A percentile compares a stretch with the other conserved stretches of the same genome.
These are phyloP conservation scores for Podospora comata DNA, from an alignment of 495 filamentous ascomycete genomes.

Conservation along the genomic window DNA sequence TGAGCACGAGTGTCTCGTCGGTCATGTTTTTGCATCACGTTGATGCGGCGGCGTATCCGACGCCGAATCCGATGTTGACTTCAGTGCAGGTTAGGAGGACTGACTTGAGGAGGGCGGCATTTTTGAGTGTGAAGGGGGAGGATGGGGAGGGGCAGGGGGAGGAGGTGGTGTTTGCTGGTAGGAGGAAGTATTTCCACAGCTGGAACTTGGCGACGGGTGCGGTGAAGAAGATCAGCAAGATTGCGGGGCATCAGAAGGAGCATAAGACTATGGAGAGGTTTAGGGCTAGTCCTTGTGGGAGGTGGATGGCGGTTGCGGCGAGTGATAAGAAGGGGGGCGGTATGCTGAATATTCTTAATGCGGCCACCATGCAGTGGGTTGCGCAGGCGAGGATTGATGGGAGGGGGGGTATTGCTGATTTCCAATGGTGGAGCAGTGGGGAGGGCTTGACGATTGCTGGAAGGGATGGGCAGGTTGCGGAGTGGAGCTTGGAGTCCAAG, in stretches of 20 bases:
- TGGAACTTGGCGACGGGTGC: slow-evolving; percentile 82
- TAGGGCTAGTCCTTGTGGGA: slow-evolving; percentile 78
- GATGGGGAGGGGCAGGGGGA: slow-evolving; percentile 54
- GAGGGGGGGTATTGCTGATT: slow-evolving; percentile 77
- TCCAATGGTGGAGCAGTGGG: slow-evolving; percentile 86
- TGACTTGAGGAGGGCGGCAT: slow-evolving; percentile 74
- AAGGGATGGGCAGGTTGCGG: slow-evolving; percentile 88
- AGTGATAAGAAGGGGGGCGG: slow-evolving; percentile 78
- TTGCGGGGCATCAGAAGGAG: slow-evolving; percentile 78
- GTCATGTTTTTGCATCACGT: slow-evolving; percentile 88
- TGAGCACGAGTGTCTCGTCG: slow-evolving; percentile 81
- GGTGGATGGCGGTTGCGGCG: slow-evolving; percentile 76
- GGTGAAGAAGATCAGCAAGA: slow-evolving; percentile 70
- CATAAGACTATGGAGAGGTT: slow-evolving; percentile 90
- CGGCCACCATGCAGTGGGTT: slow-evolving; percentile 82
- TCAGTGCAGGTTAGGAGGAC: slow-evolving; percentile 82
- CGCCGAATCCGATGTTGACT: slow-evolving; percentile 80
- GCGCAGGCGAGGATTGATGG: slow-evolving; percentile 79
- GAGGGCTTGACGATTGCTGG: slow-evolving; percentile 70
- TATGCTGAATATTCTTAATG: slow-evolving; percentile 78
- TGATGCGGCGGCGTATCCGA: slow-evolving; percentile 64
- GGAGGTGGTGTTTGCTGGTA: slow-evolving; percentile 78
- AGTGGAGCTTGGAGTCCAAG: slow-evolving; percentile 67
- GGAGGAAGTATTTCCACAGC: slow-evolving; percentile 86
- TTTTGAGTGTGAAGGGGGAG: slow-evolving; percentile 49